These are phyloP conservation scores for Chaetomium strumarium DNA, from an alignment of 2,329 filamentous ascomycete genomes.

Conservation along the genomic window DNA sequence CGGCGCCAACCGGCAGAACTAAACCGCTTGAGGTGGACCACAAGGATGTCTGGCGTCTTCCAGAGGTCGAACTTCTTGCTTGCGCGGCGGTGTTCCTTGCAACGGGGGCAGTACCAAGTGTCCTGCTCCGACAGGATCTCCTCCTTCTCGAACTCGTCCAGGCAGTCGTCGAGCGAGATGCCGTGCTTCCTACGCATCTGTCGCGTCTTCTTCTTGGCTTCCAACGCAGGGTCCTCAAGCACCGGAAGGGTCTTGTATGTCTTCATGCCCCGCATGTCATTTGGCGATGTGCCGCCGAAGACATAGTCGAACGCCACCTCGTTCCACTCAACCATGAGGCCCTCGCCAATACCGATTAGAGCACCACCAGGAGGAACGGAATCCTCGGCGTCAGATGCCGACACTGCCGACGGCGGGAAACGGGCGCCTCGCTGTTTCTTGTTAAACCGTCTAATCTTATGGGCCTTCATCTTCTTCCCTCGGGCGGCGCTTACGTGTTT, in stretches of 20 bases:
- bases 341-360: slow-evolving; percentile 74
- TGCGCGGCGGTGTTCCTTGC: slow-evolving; percentile 87
- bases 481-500: slow-evolving; percentile 26
- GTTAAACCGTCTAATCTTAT: slow-evolving; percentile 42
- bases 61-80: slow-evolving; percentile 97
- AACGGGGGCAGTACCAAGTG: slow-evolving; percentile 94
- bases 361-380: slow-evolving; percentile 44
- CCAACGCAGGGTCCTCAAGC: slow-evolving; percentile 58
- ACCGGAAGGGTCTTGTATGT: slow-evolving; percentile 51
- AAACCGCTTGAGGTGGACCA: slow-evolving; percentile 94
- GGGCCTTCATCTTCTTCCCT: slow-evolving; percentile 42
- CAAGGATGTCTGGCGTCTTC: slow-evolving; percentile 91
- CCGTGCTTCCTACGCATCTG: slow-evolving; percentile 64
- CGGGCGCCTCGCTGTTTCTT: slow-evolving; percentile 35
- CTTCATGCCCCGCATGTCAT: slow-evolving; percentile 52
- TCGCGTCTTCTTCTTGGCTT: slow-evolving; percentile 57
- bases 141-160: slow-evolving; percentile 90
- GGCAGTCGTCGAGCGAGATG: slow-evolving; percentile 80
- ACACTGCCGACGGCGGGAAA: slow-evolving; percentile 29
- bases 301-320: slow-evolving; percentile 63
- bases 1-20: slow-evolving; percentile 75
- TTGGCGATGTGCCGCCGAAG: slow-evolving; percentile 50
- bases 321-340: slow-evolving; percentile 81
- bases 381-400: slow-evolving; percentile 32
- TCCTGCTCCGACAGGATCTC: slow-evolving; percentile 93